Base-by-base conservation (phyloP, 768 basidiomycete species). In the Boletus rex-veris region DNA sequence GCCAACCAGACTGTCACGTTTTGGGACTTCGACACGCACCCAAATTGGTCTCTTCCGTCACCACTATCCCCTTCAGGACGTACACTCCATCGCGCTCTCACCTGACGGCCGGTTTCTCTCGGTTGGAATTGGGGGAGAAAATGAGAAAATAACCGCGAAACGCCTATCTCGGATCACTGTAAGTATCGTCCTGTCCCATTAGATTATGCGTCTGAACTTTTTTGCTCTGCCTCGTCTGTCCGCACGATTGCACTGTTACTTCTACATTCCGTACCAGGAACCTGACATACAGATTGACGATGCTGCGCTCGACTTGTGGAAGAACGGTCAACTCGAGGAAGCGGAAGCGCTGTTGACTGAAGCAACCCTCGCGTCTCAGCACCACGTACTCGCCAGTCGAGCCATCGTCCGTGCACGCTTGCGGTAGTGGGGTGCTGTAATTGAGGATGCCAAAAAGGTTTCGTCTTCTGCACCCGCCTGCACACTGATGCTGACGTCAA, bases 361-460 rank as follows among this genome's bases (percentile, higher is more conserved):
- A 12, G 18, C 35, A 30, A 31, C 24, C 18, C 2, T n/a, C 5
- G 9, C 1, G 24, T 36, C 37, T 14, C 28, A 5, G 33, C 26
- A 50, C 3, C 49, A 50, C 7, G 19, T 12, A n/a, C 21, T 50
- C 2, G 49, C 49, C 12, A n/a, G 16, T 30, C 30, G 31, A 35
- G 39, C 40, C n/a, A 19, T 41, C 15, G 31, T 42, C 3, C 31
- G 49, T 1, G 49, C 49, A 5, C 40, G 16, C 14, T 35, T 35
- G 11, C 5, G 7, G 7, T 19, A 35, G 15, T 50, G 15, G 14
- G 31, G 31, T 2, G 5, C 7, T 10, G 57, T 41, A 9, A 19
- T 47, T 21, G 24, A 16, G 1, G 45, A 55, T 24, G 57, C 57
- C 6, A 26, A 53, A 15, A 7, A 45, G 52, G 55, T 57, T 7